A percentile compares a stretch with the other conserved stretches of the same genome.
Evolutionary conservation across 345 rosid species (phyloP).

Genomic region (Camelina laxa): DNA sequence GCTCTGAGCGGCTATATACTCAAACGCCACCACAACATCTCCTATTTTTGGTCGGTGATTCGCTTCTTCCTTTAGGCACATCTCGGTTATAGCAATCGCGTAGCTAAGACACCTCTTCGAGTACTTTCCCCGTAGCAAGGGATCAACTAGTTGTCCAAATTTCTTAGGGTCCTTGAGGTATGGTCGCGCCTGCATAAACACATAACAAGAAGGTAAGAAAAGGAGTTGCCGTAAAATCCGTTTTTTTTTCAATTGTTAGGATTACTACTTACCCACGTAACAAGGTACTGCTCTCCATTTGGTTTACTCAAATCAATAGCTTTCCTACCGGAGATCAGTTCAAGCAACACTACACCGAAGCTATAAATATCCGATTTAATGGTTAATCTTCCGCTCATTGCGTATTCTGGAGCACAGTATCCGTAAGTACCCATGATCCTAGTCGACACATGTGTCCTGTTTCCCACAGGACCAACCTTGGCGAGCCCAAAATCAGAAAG

Average conservation of each 20-base stretch:
- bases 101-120: constrained; percentile 81
- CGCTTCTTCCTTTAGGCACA: constrained; percentile 94
- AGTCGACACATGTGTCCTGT: constrained; percentile 91
- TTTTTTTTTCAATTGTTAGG: not conserved
- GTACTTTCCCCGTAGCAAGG: constrained; percentile 66
- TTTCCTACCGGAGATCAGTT: constrained; percentile 82
- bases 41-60: constrained; percentile 72
- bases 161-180: constrained; percentile 72
- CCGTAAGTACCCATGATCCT: constrained; percentile 98
- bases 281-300: constrained; percentile 76
- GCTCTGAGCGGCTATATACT: constrained; percentile 63
- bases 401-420: constrained; percentile 96
- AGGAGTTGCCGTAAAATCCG: not conserved
- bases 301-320: constrained; percentile 66
- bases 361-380: constrained; percentile 92
- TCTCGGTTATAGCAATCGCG: constrained; percentile 78
- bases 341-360: constrained; percentile 91
- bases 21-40: constrained; percentile 86
- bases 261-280: constrained; percentile 69
- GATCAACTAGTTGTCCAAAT: constrained; percentile 69
- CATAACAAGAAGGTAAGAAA: not conserved
- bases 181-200: constrained; percentile 61
- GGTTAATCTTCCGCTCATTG: constrained; percentile 91
- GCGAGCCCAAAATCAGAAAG: constrained; percentile 97
- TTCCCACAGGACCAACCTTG: constrained; percentile 90